Evolutionary conservation across 441 rosid genomes (phyloP), one percentile per base, ranked within the genome.

Genomic region (Euphorbia schlechtendalii): DNA sequence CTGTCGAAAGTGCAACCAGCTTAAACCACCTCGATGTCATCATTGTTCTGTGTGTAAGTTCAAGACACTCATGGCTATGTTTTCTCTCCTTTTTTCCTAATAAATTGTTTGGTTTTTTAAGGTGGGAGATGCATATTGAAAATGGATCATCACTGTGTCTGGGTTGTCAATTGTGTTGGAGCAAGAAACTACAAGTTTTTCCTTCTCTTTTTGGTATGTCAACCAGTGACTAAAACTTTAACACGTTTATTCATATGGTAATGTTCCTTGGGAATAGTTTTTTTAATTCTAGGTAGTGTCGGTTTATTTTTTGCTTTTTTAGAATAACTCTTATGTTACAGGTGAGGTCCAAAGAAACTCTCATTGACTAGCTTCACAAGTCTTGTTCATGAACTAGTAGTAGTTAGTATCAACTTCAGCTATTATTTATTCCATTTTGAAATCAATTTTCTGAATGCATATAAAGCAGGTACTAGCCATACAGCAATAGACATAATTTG

Each of bases 91-190:
- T 67, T 48, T 34, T 45, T 51, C 68, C 41, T 67, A 25, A 54
- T 73, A 59, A 68, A 49, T 72, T 63, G 21, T 28, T 60, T 71
- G 59, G 11, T 70, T 12, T 78, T 46, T 64, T n/a, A n/a, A 92
- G 98, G 98, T 74, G 85, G 87, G 38, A 76, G 98, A 61, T 92
- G 96, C 70, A 83, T 89, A 65, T 75, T 88, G 77, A 92, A 89
- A 77, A 88, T 92, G 96, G 96, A 92, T 61, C 96, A 92, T 71
- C 98, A 89, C 49, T 92, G 98, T 28, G 93, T 92, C 30, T 92
- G 98, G 98, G 98, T 92, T 14, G 96, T 92, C 66, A 92, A 92
- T 61, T 89, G 96, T 76, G 94, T 89, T 9, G 98, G 98, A 55
- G 96, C 98, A 68, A 57, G 82, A 71, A 89, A 92, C 76, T 92